These are phyloP conservation scores for Fomitopsis pinicola DNA, from an alignment of 1,284 basidiomycete genomes.

Conservation along the genomic window DNA sequence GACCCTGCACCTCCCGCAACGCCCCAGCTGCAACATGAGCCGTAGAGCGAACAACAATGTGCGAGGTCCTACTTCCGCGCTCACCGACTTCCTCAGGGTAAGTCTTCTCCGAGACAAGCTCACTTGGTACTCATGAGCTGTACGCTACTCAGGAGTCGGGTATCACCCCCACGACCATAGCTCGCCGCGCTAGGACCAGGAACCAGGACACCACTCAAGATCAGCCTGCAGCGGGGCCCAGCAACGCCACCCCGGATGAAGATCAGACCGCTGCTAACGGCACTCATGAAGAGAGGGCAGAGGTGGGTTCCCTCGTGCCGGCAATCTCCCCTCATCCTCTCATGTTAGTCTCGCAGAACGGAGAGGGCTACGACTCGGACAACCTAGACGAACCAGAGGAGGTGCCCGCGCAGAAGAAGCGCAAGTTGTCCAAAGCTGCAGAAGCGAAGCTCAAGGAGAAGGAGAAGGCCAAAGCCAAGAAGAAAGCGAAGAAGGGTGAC, in stretches of 20 bases:
- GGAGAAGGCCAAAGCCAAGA: constrained; percentile 34
- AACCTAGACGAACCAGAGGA: constrained; percentile 60
- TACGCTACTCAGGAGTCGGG: constrained; percentile 58
- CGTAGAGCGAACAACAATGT: constrained; percentile 53
- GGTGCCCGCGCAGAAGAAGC: constrained; percentile 38
- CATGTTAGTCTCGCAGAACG: constrained; percentile 30
- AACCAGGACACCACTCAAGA: constrained; percentile 23
- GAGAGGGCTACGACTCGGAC: constrained; percentile 61
- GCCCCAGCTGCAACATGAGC: constrained; percentile 22
- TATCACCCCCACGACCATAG: constrained; percentile 68
- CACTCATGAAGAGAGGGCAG: constrained; percentile 30
- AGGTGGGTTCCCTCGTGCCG: constrained; percentile 3
- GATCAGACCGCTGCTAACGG: constrained; percentile 19
- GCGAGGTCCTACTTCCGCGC: constrained; percentile 84
- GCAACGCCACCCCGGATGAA: constrained; percentile 27
- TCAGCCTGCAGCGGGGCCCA: constrained; percentile 46
- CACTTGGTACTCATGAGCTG: too few species aligned
- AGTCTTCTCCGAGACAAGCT: constrained; percentile 20
- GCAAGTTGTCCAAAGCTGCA: constrained; percentile 37
- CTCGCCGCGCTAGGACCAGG: constrained; percentile 49
- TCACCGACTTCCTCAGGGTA: constrained; percentile 89
- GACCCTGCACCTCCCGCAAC: too few species aligned
- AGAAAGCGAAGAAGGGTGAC: constrained; percentile 32
- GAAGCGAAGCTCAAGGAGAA: constrained; percentile 35
- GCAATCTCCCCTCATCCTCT: not conserved